Evolutionary conservation across 371 early-diverging fungal genomes (phyloP).

Genomic region (Chytridium lagenaria): DNA sequence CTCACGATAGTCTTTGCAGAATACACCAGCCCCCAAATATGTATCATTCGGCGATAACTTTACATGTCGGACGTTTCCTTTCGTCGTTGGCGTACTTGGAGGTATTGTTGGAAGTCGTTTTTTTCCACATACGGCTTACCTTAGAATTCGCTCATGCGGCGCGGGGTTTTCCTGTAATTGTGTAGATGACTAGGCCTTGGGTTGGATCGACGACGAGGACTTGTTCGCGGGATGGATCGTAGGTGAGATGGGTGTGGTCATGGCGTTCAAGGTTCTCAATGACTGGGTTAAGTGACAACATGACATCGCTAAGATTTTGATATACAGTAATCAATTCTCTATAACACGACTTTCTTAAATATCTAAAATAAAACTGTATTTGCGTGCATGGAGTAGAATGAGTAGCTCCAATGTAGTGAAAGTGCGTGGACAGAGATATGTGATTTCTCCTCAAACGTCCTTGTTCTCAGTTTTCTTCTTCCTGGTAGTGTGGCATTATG

Average conservation of each 20-base stretch:
- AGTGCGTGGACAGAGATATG: too few relatives aligned
- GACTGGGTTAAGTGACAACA: neutral
- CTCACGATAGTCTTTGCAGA: constrained; percentile 45
- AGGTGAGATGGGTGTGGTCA: constrained; percentile 8
- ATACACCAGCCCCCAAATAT: constrained; percentile 40
- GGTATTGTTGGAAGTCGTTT: too few relatives aligned
- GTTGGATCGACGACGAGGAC: constrained; percentile 6
- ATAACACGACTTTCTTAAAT: too few relatives aligned
- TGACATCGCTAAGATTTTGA: too few relatives aligned
- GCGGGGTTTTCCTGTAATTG: neutral
- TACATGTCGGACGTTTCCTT: constrained; percentile 42
- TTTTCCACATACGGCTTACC: too few relatives aligned
- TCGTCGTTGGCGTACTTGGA: constrained; percentile 1
- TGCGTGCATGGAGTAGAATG: too few relatives aligned
- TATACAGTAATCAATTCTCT: too few relatives aligned
- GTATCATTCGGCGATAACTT: constrained; percentile 36
- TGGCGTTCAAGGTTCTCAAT: constrained; percentile 4
- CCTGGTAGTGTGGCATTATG: too few relatives aligned
- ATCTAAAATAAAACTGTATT: too few relatives aligned
- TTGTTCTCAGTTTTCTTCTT: too few relatives aligned
- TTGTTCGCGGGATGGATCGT: constrained; percentile 6
- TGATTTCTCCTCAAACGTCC: too few relatives aligned
- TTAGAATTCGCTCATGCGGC: neutral
- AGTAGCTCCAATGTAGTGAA: too few relatives aligned
- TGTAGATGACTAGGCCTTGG: neutral